Evolutionary conservation across 169 alveolate genomes (phyloP), one percentile per base, ranked within the genome.

Genomic region (Eimeria brunetti): DNA sequence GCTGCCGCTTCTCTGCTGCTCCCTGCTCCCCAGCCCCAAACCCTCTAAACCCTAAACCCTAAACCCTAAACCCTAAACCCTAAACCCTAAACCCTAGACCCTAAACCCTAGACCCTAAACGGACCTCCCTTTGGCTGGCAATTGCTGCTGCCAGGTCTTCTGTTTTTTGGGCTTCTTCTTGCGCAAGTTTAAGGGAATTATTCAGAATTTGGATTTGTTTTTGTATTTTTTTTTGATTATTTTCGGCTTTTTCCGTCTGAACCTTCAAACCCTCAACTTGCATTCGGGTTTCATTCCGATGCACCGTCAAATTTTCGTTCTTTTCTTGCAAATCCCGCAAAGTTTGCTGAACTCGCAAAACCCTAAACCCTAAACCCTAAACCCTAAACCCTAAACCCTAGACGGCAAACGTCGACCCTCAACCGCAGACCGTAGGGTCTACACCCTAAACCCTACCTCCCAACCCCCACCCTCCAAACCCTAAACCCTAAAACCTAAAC

Each of bases 301-400:
- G 67, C 11, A 27, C 41, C 16, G 89, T 81, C 2, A 81, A 27
- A n/a, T 12, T 27, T 53, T 81, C 89, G 89, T 81, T 81, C 24
- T 12, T 49, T n/a, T 81, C 89, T n/a, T 81, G 73, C 33, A 81
- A 73, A n/a, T 49, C 75, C n/a, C 75, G 89, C 73, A 81, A 24
- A 27, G 71, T n/a, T 8, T 20, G 89, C 89, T 49, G 89, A 49
- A 69, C 20, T 11, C 14, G 80, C 80, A 69, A 69, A 3, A 69
- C 18, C 80, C 20, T 1, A 41, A 27, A 20, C 20, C 14, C 46
- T 6, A 69, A 3, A 3, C 69, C n/a, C n/a, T n/a, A n/a, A n/a
- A n/a, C n/a, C n/a, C n/a, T n/a, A n/a, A n/a, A n/a, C n/a, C n/a
- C n/a, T n/a, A n/a, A n/a, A n/a, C n/a, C n/a, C n/a, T n/a, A n/a